Evolutionary conservation across 2,329 filamentous ascomycete genomes (phyloP), one percentile per base, ranked within the genome.

Genomic region (Penicillium hesseltinei): DNA sequence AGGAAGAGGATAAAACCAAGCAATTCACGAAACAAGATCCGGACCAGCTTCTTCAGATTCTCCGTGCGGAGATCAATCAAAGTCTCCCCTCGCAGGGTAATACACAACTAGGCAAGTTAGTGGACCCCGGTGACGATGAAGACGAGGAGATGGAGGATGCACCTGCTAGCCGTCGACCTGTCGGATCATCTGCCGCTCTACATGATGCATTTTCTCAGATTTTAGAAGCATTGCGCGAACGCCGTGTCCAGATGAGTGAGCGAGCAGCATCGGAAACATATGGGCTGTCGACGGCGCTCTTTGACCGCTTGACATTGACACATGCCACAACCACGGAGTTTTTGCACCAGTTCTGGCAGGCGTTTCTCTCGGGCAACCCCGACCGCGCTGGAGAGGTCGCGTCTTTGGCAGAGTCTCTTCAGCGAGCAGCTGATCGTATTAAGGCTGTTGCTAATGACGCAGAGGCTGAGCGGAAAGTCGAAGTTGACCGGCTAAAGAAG

Each of bases 241-340:
- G 84, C 54, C 86, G 84, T 63, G 63, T 71, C 19, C 77, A 78
- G 53, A 71, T 71, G 17, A 70, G 69, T 42, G 74, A 79, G 42
- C 65, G 66, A 5, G 63, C 73, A 3, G 66, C 66, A 2, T 69
- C 75, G 8, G 68, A 70, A 33, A 77, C 77, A 2, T 77, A 74
- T 33, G 82, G 81, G 4, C 73, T 84, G 17, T 78, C 82, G 1
- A 62, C 75, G 9, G 66, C 73, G 3, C 77, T 86, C 2, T 86
- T 85, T 62, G 86, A 89, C 63, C 82, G 82, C 19, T 70, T 90
- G n/a, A 81, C 79, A 13, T 81, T 89, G 54, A 96, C 93, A 0
- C 92, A 97, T 72, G 92, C 92, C 52, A 99, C 94, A 0, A 95
- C 91, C 0, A 88, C 90, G 38, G 94, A 99, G 70, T 99, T 97